Base-by-base conservation (phyloP, 2,329 filamentous ascomycete species). In the Epichloe bromicola region DNA sequence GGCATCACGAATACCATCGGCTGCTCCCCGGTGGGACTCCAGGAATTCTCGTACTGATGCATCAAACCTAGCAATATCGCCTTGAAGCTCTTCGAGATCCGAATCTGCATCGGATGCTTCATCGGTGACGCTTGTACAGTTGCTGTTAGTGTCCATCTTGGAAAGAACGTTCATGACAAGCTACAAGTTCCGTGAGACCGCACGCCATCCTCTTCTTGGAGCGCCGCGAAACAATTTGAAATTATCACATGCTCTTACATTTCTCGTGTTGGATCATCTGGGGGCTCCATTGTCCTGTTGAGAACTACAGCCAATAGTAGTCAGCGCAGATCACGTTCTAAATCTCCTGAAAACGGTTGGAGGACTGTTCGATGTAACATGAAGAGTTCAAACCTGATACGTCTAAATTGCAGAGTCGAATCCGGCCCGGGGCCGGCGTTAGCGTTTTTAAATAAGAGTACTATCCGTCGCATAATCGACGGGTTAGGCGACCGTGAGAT, bases 41-140 rank as follows among this genome's bases (percentile, higher is more conserved):
- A 73, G 56, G 39, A 73, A 73, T 26, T 65, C 61, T 40, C 67
- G 62, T 7, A 72, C 70, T 3, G 69, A 67, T 53, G 69, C 63
- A 47, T 73, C 69, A 51, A 67, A 67, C 51, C 65, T 71, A 46
- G 66, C 68, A 48, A 72, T 73, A 43, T 73, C 70, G 14, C 64
- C 65, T 49, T 70, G 63, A 8, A 73, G 61, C 57, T 71, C 68
- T 53, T 72, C 67, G n/a, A 69, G 59, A 50, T 73, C 70, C 15
- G 70, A 73, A 51, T 73, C 70, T 19, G 66, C 67, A 51, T 72
- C 70, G 11, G 69, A 72, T 5, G 60, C 59, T 36, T 63, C 58
- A 23, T 60, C 63, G 30, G 52, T 48, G 26, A 55, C 44, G 20
- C 57, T 61, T 34, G 3, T 5, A 26, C n/a, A n/a, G 12, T 38